A percentile compares a stretch with the other conserved stretches of the same genome.
These are phyloP conservation scores for Cucumis melo DNA, from an alignment of 306 rosid genomes.

Conservation along the genomic window DNA sequence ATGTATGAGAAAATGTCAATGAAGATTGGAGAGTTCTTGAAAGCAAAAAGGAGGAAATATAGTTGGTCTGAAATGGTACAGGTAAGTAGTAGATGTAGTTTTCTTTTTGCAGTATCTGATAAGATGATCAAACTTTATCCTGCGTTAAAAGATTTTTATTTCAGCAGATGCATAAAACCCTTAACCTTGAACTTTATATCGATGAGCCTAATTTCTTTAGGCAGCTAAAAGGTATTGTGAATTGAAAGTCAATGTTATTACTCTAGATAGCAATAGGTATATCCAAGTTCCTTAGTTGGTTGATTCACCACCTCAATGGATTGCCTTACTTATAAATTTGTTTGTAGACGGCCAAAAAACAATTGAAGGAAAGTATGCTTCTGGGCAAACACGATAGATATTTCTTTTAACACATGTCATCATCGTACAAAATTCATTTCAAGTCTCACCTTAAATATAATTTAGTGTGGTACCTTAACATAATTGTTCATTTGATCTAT, in stretches of 20 bases:
- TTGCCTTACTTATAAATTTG: too few species aligned
- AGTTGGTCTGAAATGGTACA: slow-evolving; percentile 36
- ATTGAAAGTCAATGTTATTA: neutral
- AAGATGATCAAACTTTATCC: neutral
- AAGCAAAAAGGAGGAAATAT: too few species aligned
- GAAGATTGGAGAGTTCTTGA: slow-evolving; percentile 13
- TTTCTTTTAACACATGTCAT: neutral
- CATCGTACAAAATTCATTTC: neutral
- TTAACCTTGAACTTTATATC: slow-evolving; percentile 37
- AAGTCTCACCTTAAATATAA: neutral
- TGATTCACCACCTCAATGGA: neutral
- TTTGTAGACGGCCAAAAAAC: too few species aligned
- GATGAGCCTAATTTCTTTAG: slow-evolving; percentile 64
- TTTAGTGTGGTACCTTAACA: too few species aligned
- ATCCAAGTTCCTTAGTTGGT: neutral
- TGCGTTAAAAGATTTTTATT: neutral
- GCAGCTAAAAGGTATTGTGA: slow-evolving; percentile 41
- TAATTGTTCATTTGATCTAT: neutral
- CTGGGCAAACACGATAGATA: slow-evolving; percentile 40
- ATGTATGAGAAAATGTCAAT: slow-evolving; percentile 7
- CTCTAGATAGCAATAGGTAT: neutral
- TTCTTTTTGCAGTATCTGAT: neutral
- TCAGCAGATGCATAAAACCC: slow-evolving; percentile 8
- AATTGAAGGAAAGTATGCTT: slow-evolving; percentile 64
- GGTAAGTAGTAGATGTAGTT: slow-evolving; percentile 19